Conservation (phyloP, 2,329 filamentous ascomycete species). For the Trematosphaeria pertusa region DNA sequence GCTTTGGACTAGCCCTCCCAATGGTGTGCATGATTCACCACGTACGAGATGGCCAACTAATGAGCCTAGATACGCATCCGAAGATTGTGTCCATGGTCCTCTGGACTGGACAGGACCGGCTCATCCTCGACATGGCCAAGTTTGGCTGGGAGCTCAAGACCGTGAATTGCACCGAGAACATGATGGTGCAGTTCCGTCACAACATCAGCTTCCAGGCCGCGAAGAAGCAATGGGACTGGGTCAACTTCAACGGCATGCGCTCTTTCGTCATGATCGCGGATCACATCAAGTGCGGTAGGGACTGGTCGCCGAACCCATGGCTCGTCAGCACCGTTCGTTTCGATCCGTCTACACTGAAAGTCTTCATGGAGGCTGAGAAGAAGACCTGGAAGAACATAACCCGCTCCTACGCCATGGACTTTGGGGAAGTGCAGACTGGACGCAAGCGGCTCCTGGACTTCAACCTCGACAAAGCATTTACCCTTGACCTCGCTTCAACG, state of each 20-base stretch:
- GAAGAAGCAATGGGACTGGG: slow-evolving; percentile 5
- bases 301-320: slow-evolving; percentile 3
- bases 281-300: slow-evolving; percentile 2
- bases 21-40: background rate
- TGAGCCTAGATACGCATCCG: background rate
- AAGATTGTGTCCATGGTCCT: slow-evolving; percentile 3
- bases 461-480: background rate
- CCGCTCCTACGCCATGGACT: slow-evolving; percentile 1
- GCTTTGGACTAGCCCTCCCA: background rate
- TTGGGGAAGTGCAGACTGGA: background rate
- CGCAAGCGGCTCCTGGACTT: background rate
- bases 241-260: slow-evolving; percentile 9
- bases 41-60: background rate
- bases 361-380: background rate
- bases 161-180: slow-evolving; percentile 2
- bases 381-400: slow-evolving; percentile 3
- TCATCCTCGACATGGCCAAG: slow-evolving; percentile 4
- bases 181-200: slow-evolving; percentile 1
- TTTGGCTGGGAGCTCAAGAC: slow-evolving; percentile 1
- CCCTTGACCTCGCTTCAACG: background rate
- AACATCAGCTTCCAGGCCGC: background rate
- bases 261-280: slow-evolving; percentile 1
- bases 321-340: background rate
- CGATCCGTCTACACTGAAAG: background rate
- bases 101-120: background rate